Conservation (phyloP, 1,284 basidiomycete species). For the Blastosporella zonata region DNA sequence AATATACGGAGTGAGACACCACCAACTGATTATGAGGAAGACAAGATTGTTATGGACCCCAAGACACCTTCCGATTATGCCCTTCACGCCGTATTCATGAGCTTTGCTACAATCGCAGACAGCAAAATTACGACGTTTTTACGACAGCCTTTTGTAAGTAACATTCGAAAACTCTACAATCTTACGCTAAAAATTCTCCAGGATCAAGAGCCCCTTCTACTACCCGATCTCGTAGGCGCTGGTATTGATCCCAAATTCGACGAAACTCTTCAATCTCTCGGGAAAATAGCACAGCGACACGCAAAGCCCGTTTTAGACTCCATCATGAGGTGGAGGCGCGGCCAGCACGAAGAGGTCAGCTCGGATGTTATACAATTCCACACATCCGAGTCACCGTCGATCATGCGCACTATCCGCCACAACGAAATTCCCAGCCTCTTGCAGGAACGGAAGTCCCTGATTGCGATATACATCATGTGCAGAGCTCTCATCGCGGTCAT, state of each 20-base stretch:
- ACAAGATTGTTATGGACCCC: constrained; percentile 64
- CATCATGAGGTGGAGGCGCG: constrained; percentile 83
- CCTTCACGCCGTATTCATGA: constrained; percentile 81
- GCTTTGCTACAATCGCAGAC: constrained; percentile 78
- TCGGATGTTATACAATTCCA: constrained; percentile 52
- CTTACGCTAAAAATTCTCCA: constrained; percentile 26
- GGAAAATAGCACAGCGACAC: constrained; percentile 83
- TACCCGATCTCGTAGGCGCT: constrained; percentile 66
- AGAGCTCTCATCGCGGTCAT: constrained; percentile 80
- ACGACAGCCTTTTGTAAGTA: constrained; percentile 62
- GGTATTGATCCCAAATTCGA: constrained; percentile 79
- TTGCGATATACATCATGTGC: constrained; percentile 86
- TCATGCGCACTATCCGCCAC: constrained; percentile 34
- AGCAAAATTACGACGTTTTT: constrained; percentile 74
- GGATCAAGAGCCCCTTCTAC: constrained; percentile 62
- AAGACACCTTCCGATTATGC: constrained; percentile 86
- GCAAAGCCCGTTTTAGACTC: constrained; percentile 85
- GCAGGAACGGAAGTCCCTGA: constrained; percentile 76
- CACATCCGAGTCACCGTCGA: constrained; percentile 40
- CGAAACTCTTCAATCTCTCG: constrained; percentile 76
- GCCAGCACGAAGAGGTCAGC: constrained; percentile 66
- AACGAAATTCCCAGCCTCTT: constrained; percentile 60
- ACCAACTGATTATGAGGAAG: constrained; percentile 54
- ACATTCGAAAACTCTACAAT: neutral
- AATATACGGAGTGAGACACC: constrained; percentile 49